Evolutionary conservation across 2,329 filamentous ascomycete species (phyloP).

Genomic region (Xylaria arbuscula): DNA sequence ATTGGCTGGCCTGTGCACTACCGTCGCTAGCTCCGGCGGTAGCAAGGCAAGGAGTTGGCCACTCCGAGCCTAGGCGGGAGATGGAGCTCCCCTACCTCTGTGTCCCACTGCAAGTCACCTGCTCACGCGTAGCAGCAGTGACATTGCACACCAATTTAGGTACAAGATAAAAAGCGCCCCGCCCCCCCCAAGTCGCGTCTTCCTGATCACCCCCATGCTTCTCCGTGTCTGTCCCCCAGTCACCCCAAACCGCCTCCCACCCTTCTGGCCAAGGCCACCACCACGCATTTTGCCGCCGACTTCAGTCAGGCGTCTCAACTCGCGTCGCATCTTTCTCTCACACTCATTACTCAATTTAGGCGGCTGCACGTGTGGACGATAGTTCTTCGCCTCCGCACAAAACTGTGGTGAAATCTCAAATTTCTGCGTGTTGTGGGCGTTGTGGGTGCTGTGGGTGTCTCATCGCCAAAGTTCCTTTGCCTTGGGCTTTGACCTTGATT

Average conservation of each 20-base stretch:
- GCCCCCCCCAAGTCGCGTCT: slow-evolving; percentile 41
- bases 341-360: background rate
- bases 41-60: background rate
- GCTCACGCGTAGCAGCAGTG: slow-evolving; percentile 42
- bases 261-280: slow-evolving; percentile 11
- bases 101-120: slow-evolving; percentile 34
- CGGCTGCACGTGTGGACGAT: slow-evolving; percentile 6
- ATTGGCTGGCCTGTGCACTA: background rate
- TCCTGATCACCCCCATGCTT: slow-evolving; percentile 1
- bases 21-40: background rate
- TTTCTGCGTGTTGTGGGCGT: background rate
- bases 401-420: background rate
- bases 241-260: slow-evolving; percentile 25
- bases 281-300: slow-evolving; percentile 34
- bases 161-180: slow-evolving; percentile 22
- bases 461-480: background rate
- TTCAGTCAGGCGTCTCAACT: slow-evolving; percentile 21
- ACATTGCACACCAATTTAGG: slow-evolving; percentile 18
- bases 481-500: no score
- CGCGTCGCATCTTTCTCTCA: slow-evolving; percentile 20
- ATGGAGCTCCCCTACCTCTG: background rate
- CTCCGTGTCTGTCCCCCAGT: slow-evolving; percentile 27
- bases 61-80: background rate
- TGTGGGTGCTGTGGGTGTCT: background rate
- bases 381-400: background rate